These are phyloP conservation scores for Castanea crenata DNA, from an alignment of 306 rosid genomes.

Conservation along the genomic window DNA sequence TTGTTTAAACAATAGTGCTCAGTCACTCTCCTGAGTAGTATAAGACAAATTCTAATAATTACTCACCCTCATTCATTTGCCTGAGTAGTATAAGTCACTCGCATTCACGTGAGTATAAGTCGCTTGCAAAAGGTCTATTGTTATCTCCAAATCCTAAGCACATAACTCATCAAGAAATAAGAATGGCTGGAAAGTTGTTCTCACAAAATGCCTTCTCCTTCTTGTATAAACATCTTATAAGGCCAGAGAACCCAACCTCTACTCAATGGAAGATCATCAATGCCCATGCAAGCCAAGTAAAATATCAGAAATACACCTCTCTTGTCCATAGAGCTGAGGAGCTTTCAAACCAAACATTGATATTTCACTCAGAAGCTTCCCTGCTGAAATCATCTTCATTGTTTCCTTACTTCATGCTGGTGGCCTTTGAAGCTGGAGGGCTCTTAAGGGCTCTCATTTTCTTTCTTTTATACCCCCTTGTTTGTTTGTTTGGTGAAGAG, in stretches of 20 bases:
- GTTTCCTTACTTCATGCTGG: constrained; percentile 75
- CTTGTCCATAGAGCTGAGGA: constrained; percentile 12
- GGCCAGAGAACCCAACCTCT: constrained; percentile 5
- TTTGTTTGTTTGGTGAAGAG: constrained; percentile 50
- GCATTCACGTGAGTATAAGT: too few relatives aligned
- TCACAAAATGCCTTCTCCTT: constrained; percentile 2
- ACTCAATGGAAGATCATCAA: constrained; percentile 1
- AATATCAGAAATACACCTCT: constrained; percentile 18
- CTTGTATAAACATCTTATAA: background rate
- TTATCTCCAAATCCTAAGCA: too few relatives aligned
- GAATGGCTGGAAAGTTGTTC: constrained; percentile 7
- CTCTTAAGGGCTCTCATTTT: constrained; percentile 44
- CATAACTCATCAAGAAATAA: background rate
- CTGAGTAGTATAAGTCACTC: too few relatives aligned
- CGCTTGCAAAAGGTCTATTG: too few relatives aligned
- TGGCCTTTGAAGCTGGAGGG: constrained; percentile 77
- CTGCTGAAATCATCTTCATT: constrained; percentile 43
- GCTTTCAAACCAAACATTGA: constrained; percentile 21
- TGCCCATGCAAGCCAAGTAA: background rate
- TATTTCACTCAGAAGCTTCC: constrained; percentile 56
- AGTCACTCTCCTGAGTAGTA: too few relatives aligned
- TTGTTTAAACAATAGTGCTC: too few relatives aligned
- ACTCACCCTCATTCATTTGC: too few relatives aligned
- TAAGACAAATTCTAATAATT: too few relatives aligned
- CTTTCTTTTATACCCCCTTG: constrained; percentile 54